phyloP scores from a whole-genome alignment of 345 rosid species.

The Eucalyptus tenuipes region DNA sequence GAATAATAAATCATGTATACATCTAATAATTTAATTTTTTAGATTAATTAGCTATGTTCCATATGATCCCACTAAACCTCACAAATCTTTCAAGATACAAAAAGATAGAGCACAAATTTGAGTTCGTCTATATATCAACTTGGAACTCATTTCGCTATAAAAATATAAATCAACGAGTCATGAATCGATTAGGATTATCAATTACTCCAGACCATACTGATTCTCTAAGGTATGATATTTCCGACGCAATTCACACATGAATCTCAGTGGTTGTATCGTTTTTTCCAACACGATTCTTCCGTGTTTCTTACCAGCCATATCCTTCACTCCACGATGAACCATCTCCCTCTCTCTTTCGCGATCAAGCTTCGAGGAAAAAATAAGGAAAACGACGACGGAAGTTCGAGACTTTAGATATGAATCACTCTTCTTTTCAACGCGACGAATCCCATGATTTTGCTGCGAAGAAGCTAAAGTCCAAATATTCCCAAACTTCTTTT shows the following conservation, averaged over 20 bases:
- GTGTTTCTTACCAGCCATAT: not conserved
- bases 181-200: accelerated
- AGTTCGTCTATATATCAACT: not conserved
- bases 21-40: too few relatives aligned
- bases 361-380: not conserved
- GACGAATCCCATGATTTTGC: not conserved
- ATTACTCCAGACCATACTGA: not conserved
- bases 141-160: accelerated
- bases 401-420: not conserved
- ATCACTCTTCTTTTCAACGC: not conserved
- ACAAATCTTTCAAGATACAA: not conserved
- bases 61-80: not conserved
- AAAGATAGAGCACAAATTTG: not conserved
- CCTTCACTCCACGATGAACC: not conserved
- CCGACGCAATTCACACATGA: accelerated
- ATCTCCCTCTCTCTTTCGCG: not conserved
- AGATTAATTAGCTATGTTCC: too few relatives aligned
- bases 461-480: not conserved
- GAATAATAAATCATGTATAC: too few relatives aligned
- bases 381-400: not conserved
- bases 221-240: accelerated
- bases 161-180: accelerated
- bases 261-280: not conserved
- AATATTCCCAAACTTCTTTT: not conserved
- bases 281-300: not conserved